Conservation (phyloP, 2,329 filamentous ascomycete species). For the Fusarium virguliforme region DNA sequence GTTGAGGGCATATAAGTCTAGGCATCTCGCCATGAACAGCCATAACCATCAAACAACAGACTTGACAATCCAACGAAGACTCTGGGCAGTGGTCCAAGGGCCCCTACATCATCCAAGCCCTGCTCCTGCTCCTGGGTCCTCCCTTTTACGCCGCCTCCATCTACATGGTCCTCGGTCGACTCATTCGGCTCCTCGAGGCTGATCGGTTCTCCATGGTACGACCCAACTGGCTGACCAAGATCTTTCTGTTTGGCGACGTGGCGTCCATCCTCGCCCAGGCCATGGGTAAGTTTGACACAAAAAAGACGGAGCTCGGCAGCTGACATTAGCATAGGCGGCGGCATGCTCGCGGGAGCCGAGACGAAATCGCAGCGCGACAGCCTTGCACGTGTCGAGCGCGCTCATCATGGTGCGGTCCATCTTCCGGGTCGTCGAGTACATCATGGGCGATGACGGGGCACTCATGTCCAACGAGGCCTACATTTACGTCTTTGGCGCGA, state of each 20-base stretch:
- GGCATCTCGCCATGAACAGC: not conserved
- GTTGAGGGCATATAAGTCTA: constrained; percentile 3
- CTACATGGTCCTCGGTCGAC: constrained; percentile 63
- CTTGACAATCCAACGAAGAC: constrained; percentile 36
- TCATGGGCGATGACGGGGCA: constrained; percentile 50
- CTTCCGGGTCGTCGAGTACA: constrained; percentile 60
- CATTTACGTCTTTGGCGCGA: constrained; percentile 56
- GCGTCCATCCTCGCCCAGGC: constrained; percentile 56
- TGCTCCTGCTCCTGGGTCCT: constrained; percentile 57
- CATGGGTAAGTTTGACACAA: constrained; percentile 21
- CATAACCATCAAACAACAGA: not conserved
- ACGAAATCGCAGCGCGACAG: constrained; percentile 38
- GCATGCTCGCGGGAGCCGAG: constrained; percentile 32
- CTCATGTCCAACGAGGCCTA: constrained; percentile 52
- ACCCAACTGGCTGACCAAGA: constrained; percentile 62
- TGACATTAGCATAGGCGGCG: constrained; percentile 23
- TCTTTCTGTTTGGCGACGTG: constrained; percentile 66
- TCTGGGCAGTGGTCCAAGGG: constrained; percentile 53
- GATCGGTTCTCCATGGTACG: constrained; percentile 59
- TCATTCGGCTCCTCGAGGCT: constrained; percentile 57
- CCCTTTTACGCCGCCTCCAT: constrained; percentile 61
- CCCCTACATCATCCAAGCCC: constrained; percentile 57
- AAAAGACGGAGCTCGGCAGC: not conserved
- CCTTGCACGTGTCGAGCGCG: constrained; percentile 39
- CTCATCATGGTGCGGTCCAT: constrained; percentile 59